Conservation (phyloP, 352 stramenopile species). For the Phytophthora macrochlamydospora region DNA sequence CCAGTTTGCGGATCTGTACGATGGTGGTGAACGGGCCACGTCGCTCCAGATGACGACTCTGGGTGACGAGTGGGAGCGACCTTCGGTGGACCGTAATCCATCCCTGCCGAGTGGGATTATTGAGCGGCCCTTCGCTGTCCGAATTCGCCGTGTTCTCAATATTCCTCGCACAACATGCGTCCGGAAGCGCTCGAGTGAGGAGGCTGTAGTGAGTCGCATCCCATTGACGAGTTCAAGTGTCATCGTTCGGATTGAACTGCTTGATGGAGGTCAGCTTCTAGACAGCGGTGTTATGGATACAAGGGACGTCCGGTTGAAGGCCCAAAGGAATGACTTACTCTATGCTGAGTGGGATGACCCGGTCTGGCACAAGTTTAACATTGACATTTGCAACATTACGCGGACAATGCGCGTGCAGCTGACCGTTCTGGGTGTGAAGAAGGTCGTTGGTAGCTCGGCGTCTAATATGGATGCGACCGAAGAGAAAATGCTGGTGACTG, state of each 20-base stretch:
- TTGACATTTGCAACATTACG: conserved; percentile 69
- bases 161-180: conserved; percentile 78
- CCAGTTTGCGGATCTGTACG: conserved; percentile 65
- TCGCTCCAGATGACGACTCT: conserved; percentile 80
- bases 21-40: conserved; percentile 51
- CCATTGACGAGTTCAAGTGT: conserved; percentile 68
- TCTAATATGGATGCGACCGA: conserved; percentile 46
- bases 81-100: conserved; percentile 39
- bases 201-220: conserved; percentile 51
- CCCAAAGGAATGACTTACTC: conserved; percentile 72
- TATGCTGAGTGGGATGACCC: conserved; percentile 80
- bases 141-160: conserved; percentile 82
- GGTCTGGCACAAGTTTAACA: conserved; percentile 81
- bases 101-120: conserved; percentile 61
- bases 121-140: conserved; percentile 70
- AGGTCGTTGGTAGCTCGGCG: conserved; percentile 50
- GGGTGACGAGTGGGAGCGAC: conserved; percentile 68
- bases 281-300: conserved; percentile 78
- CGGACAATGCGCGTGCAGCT: conserved; percentile 80
- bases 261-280: conserved; percentile 72
- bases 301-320: conserved; percentile 67
- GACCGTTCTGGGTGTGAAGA: conserved; percentile 76
- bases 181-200: conserved; percentile 72
- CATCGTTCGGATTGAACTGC: conserved; percentile 79
- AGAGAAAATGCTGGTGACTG: conserved; percentile 82